Base-by-base conservation (phyloP, 176 grass and related monocot species). In the bread wheat (Triticum aestivum) region DNA sequence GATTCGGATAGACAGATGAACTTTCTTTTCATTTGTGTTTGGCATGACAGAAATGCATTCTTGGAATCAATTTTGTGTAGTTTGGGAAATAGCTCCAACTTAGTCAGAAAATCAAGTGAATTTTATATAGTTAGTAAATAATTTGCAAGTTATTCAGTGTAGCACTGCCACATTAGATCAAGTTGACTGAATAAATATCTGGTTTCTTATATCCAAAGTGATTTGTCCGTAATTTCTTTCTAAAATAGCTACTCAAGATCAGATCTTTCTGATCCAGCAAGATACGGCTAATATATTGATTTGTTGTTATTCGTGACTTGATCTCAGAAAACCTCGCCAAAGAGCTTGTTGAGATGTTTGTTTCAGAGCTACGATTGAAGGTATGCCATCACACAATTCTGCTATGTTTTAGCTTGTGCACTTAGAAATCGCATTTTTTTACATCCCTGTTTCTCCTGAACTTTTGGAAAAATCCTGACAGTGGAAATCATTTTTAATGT, bases 311-410 rank as follows among this genome's bases (percentile, higher is more conserved):
- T 29, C 75, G 18, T 84, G n/a, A 81, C 80, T 77, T 78, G 75
- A 77, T 81, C 20, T 86, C 87, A 98, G 94, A 98, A 70, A 82
- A 73, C 32, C 86, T 99, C 88, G 90, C 94, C 23, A 61, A 71
- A 67, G 93, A 99, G 45, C 76, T 94, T 85, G 89, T 91, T 47
- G 83, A 92, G 23, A 96, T 99, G 97, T 99, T 99, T 86, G 14
- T 92, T 65, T 82, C 77, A 13, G 90, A 98, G 80, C 80, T 96
- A 85, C 72, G 80, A 77, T 83, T 96, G 85, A 98, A 96, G 97
- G 97, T 94, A 89, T 9, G 74, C 12, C 20, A 35, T 3, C 71
- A 33, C 3, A 52, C 24, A 51, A 8, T 79, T 86, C 54, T 69
- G 20, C 10, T 84, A 15, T 81, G n/a, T 78, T 87, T 79, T 69